A percentile compares a stretch with the other conserved stretches of the same genome.
phyloP scores from a whole-genome alignment of 2,329 filamentous ascomycete genomes.

The Apiospora hydei region DNA sequence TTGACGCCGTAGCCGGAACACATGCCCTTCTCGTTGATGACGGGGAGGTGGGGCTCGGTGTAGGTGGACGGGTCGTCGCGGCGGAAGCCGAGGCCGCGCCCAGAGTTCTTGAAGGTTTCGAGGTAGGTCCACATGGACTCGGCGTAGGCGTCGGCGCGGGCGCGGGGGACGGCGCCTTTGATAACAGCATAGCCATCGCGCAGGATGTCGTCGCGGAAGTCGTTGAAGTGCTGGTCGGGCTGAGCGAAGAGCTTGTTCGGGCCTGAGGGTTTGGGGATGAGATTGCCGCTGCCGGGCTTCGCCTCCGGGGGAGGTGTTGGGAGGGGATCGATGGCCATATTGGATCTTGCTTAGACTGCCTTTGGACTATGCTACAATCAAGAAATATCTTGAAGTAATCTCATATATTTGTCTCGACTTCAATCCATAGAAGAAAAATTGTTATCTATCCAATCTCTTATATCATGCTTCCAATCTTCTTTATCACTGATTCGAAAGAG shows the following conservation, averaged over 20 bases:
- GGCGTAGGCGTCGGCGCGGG: slow-evolving; percentile 32
- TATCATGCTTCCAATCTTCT: not conserved
- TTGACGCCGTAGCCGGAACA: slow-evolving; percentile 48
- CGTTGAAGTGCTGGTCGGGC: slow-evolving; percentile 25
- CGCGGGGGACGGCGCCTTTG: slow-evolving; percentile 34
- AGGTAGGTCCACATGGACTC: slow-evolving; percentile 31
- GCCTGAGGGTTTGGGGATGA: slow-evolving; percentile 18
- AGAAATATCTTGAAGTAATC: no score
- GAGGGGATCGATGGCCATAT: not conserved
- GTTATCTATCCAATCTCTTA: not conserved
- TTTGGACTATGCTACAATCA: no score
- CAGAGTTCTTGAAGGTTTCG: slow-evolving; percentile 32
- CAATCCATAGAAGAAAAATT: no score
- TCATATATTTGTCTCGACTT: no score
- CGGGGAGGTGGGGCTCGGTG: slow-evolving; percentile 40
- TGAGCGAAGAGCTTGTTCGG: slow-evolving; percentile 24
- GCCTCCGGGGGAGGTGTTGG: not conserved
- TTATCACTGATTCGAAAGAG: not conserved
- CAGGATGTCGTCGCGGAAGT: slow-evolving; percentile 37
- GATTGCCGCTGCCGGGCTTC: slow-evolving; percentile 11
- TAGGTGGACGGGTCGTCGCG: slow-evolving; percentile 49
- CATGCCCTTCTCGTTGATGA: slow-evolving; percentile 58
- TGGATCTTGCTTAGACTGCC: no score
- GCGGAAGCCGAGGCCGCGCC: slow-evolving; percentile 36
- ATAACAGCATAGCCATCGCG: slow-evolving; percentile 39